These are phyloP conservation scores for Cyclospora cayetanensis DNA, from an alignment of 169 alveolate species.

Conservation along the genomic window DNA sequence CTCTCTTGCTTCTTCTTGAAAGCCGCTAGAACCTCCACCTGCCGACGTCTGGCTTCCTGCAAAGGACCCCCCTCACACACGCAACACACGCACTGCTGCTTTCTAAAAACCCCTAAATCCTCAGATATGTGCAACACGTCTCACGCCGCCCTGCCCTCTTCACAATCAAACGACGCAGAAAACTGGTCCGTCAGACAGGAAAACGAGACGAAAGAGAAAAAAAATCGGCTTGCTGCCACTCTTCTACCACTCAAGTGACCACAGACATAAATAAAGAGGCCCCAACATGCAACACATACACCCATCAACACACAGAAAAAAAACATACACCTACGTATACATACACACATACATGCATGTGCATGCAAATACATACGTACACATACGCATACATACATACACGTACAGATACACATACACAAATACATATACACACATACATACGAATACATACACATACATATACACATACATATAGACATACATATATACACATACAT, in stretches of 20 bases:
- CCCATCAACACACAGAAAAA: not conserved
- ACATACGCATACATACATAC: not conserved
- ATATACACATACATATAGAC: too few species aligned
- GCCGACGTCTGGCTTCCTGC: conserved; percentile 59
- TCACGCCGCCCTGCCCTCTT: not conserved
- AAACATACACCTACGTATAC: not conserved
- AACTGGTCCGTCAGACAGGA: not conserved
- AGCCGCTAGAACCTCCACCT: conserved; percentile 22
- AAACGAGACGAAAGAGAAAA: not conserved
- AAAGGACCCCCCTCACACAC: not conserved
- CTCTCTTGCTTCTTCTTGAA: conserved; percentile 28
- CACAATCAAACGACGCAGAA: not conserved
- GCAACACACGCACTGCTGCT: not conserved
- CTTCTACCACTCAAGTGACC: not conserved
- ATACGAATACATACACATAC: too few species aligned
- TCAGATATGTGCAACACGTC: too few species aligned
- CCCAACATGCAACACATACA: not conserved
- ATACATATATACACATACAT: too few species aligned
- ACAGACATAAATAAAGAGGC: not conserved
- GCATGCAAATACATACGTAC: not conserved
- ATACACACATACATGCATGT: not conserved
- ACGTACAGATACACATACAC: too few species aligned
- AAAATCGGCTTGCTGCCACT: not conserved
- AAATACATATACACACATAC: too few species aligned
- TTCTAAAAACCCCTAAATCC: too few species aligned